Base-by-base conservation (phyloP, 192 early-diverging fungal genomes). In the Coemansia sp. region DNA sequence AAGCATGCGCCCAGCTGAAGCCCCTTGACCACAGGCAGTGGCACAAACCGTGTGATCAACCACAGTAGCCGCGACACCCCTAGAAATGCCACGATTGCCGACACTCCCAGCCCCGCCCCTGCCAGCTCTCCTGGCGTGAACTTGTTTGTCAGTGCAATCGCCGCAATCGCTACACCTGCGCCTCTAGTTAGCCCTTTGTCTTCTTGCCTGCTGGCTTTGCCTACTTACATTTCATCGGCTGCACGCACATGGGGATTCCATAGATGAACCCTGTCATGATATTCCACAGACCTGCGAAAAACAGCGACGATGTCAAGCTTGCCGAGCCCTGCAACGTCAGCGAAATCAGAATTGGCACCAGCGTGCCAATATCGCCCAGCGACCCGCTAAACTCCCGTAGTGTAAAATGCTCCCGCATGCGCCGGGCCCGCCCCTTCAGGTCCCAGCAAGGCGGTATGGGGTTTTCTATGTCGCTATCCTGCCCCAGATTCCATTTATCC, bases 261-360 rank as follows among this genome's bases (percentile, higher is more conserved):
- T 87, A 93, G 37, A 83, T 62, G 10, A 89, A 53, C 15, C 91
- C 93, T 0, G 87, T 85, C 39, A 87, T 21, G 41, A 95, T 92
- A 53, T 93, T 93, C 88, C 86, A 95, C 20, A 92, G 61, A 15
- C 93, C 93, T 51, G 90, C 90, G 80, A 92, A 91, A 65, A 91
- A 82, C 52, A 95, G 67, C 20, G 90, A 88, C 18, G 88, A 65
- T 3, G 89, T 85, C 43, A 95, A 67, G 42, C 85, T 85, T 40
- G 89, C 82, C 55, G 91, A 90, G 8, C 84, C 83, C 14, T 81
- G 84, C 10, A 86, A 62, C 30, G 88, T 69, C 36, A 95, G 71
- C 11, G 90, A 86, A 17, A 95, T 81, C 56, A 95, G 83, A 50
- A 95, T 87, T n/a, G 93, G 93, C 16, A 95, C 64, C 16, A 90